Percentiles rank a stretch among this genome's conserved stretches.
phyloP scores from a whole-genome alignment of 176 grass and related monocot genomes.

The Zea luxurians region DNA sequence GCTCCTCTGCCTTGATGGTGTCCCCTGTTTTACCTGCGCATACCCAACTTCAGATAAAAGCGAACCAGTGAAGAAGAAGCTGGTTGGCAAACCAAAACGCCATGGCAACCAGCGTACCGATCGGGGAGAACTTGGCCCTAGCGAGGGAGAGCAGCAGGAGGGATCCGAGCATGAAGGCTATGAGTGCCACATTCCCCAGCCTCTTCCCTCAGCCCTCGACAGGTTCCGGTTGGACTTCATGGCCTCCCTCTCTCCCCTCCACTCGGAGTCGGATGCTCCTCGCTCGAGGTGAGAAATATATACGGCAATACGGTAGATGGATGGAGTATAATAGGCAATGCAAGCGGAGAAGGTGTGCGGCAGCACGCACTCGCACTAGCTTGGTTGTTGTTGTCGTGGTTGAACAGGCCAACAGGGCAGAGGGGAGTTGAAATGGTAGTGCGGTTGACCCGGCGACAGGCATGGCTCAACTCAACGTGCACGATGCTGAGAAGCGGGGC shows the following conservation, averaged over 20 bases:
- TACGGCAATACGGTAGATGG: neutral
- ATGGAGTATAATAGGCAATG: neutral
- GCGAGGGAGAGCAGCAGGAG: conserved; percentile 59
- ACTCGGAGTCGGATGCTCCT: neutral
- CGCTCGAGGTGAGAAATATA: neutral
- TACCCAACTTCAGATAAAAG: neutral
- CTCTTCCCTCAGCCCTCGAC: conserved; percentile 48
- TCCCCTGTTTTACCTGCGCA: conserved; percentile 48
- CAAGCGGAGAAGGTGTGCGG: neutral
- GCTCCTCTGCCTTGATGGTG: conserved; percentile 50
- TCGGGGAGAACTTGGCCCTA: conserved; percentile 58
- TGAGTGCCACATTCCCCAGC: conserved; percentile 61
- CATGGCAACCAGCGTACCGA: conserved; percentile 31
- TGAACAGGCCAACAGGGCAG: conserved; percentile 11
- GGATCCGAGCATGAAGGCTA: conserved; percentile 65
- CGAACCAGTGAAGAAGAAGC: neutral
- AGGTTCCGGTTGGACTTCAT: conserved; percentile 63
- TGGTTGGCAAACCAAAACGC: neutral
- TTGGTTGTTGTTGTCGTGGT: neutral
- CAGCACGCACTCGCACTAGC: neutral
- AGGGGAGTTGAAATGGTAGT: conserved; percentile 37
- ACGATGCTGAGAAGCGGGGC: neutral
- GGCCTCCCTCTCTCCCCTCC: neutral
- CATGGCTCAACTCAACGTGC: conserved; percentile 17
- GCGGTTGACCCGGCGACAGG: conserved; percentile 37